phyloP scores from a whole-genome alignment of 2,329 filamentous ascomycete genomes.

The Penicillium italicum region DNA sequence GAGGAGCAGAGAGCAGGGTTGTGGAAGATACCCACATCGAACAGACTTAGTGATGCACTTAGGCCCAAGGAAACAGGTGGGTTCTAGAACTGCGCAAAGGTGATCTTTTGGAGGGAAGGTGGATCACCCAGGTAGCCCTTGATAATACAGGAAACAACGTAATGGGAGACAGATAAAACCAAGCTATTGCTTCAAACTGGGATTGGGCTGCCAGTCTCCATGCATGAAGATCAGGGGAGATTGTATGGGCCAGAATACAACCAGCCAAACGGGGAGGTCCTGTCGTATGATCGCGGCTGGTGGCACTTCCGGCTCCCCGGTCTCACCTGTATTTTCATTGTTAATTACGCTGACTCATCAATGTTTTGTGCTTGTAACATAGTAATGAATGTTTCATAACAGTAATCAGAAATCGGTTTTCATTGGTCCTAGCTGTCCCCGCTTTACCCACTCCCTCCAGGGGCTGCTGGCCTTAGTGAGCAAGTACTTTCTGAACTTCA shows the following conservation, averaged over 20 bases:
- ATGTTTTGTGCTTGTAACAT: not conserved
- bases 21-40: slow-evolving; percentile 12
- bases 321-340: not conserved
- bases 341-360: slow-evolving; percentile 7
- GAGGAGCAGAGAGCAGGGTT: slow-evolving; percentile 6
- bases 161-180: not conserved
- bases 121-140: slow-evolving; percentile 3
- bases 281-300: slow-evolving; percentile 34
- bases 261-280: slow-evolving; percentile 2
- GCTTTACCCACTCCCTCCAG: not conserved
- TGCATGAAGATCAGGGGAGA: slow-evolving; percentile 8
- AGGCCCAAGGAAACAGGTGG: slow-evolving; percentile 11
- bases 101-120: slow-evolving; percentile 9
- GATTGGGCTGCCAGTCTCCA: not conserved
- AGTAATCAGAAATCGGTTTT: not conserved
- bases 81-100: slow-evolving; percentile 8
- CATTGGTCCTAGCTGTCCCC: not conserved
- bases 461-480: not conserved
- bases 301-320: slow-evolving; percentile 25
- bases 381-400: not conserved
- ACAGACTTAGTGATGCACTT: slow-evolving; percentile 3
- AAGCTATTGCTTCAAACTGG: not conserved
- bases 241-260: not conserved
- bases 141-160: not conserved
- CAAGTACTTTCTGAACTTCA: slow-evolving; percentile 6